Base-by-base conservation (phyloP, 257 asterid genomes). In the Solanum lycopersicoides region DNA sequence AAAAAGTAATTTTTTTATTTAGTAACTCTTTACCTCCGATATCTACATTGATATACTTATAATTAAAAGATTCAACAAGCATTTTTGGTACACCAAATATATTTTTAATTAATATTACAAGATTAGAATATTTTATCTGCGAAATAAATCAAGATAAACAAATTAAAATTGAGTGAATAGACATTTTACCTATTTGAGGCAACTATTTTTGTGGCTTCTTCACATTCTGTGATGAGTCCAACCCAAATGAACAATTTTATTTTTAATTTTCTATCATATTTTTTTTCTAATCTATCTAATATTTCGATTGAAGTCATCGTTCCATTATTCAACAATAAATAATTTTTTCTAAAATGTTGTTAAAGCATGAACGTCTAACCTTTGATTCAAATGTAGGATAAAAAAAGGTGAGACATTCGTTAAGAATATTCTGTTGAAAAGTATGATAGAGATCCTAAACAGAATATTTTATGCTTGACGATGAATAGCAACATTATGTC, bases 51-150 rank as follows among this genome's bases (percentile, higher is more conserved):
- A 20, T 20, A 56, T 56, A 56, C 20, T 56, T 56, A 7, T 18
- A 12, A 56, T 56, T 56, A 56, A 2, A 56, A 56, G 1, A 18
- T 56, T 56, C 3, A 18, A 56, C n/a, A 0, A 7, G n/a, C 11
- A 56, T 20, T 56, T 56, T 56, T 56, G 65, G 12, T 56, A 56
- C 4, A 56, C 5, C 8, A 20, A 10, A 20, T 20, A 18, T 7
- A 9, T 18, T 18, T 56, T 3, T 7, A 56, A 2, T 56, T 20
- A 18, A 56, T 10, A 56, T 56, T 15, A 18, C 5, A 56, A 56
- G 12, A 56, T 56, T 20, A 18, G 23, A 56, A 11, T 16, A 16
- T 53, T 9, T 53, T 16, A 16, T 0, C 0, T 0, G 23, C 0
- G 1, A 0, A 53, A 53, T 53, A 53, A 53, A 53, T 53, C 2